Evolutionary conservation across 23 red algal species (phyloP).

Genomic region (Gracilaria gracilis): DNA sequence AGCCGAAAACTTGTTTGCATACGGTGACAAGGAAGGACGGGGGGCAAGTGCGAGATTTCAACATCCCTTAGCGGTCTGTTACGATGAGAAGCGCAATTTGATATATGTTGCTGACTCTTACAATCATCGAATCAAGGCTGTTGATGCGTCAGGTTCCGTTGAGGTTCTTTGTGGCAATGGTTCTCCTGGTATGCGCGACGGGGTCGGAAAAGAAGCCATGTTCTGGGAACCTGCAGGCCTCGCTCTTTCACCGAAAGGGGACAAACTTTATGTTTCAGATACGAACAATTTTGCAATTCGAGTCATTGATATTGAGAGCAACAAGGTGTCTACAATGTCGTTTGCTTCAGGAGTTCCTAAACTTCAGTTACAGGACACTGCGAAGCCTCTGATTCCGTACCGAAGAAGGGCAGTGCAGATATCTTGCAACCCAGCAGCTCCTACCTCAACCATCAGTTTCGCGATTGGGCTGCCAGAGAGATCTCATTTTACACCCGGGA

Average conservation of each 20-base stretch:
- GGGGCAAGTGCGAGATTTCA: constrained; percentile 78
- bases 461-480: constrained; percentile 49
- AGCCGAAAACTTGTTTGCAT: constrained; percentile 90
- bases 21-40: constrained; percentile 88
- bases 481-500: constrained; percentile 71
- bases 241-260: constrained; percentile 49
- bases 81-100: constrained; percentile 36
- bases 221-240: constrained; percentile 88
- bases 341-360: constrained; percentile 31
- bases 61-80: constrained; percentile 77
- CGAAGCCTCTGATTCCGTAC: constrained; percentile 53
- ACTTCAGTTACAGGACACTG: background rate
- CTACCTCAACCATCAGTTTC: constrained; percentile 29
- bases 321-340: constrained; percentile 48
- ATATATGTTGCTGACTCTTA: constrained; percentile 91
- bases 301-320: constrained; percentile 60
- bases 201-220: constrained; percentile 62
- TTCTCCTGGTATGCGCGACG: constrained; percentile 64
- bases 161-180: constrained; percentile 53
- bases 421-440: constrained; percentile 33
- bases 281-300: constrained; percentile 92
- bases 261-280: constrained; percentile 83
- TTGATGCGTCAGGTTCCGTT: constrained; percentile 43
- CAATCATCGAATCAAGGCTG: constrained; percentile 90
- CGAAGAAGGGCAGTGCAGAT: constrained; percentile 53